phyloP scores from a whole-genome alignment of 2,329 filamentous ascomycete genomes.

The Talaromyces sp. region DNA sequence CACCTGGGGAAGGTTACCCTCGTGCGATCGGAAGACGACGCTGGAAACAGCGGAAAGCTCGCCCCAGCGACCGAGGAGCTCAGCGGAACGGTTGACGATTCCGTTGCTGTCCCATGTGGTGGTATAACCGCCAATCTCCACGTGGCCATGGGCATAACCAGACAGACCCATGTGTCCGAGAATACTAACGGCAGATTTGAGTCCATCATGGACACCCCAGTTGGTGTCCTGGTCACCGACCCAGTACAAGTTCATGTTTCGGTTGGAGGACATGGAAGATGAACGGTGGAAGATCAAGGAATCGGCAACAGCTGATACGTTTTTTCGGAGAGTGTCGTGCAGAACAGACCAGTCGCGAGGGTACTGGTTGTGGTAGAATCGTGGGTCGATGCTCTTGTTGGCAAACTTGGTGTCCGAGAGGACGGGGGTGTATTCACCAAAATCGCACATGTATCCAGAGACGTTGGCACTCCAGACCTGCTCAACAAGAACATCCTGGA shows the following conservation, averaged over 20 bases:
- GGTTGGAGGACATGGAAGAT: conserved; percentile 34
- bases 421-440: conserved; percentile 41
- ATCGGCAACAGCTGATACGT: conserved; percentile 31
- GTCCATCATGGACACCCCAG: conserved; percentile 38
- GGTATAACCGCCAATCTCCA: conserved; percentile 43
- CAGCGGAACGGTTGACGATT: conserved; percentile 38
- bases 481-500: conserved; percentile 33
- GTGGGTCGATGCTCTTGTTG: conserved; percentile 30
- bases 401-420: conserved; percentile 29
- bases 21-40: conserved; percentile 40
- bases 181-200: conserved; percentile 38
- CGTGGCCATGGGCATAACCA: conserved; percentile 39
- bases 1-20: conserved; percentile 41
- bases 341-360: conserved; percentile 37
- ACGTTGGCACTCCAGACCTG: conserved; percentile 42
- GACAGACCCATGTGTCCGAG: conserved; percentile 41
- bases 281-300: conserved; percentile 41
- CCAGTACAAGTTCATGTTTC: conserved; percentile 44
- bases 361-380: conserved; percentile 41
- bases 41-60: conserved; percentile 39
- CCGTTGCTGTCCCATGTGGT: conserved; percentile 28
- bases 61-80: conserved; percentile 42
- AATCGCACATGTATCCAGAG: conserved; percentile 41
- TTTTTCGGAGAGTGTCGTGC: conserved; percentile 33
- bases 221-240: conserved; percentile 41